Percentiles rank a stretch among this genome's conserved stretches.
Conservation (phyloP, 2,329 filamentous ascomycete species). For the Microthyrium microscopicum region DNA sequence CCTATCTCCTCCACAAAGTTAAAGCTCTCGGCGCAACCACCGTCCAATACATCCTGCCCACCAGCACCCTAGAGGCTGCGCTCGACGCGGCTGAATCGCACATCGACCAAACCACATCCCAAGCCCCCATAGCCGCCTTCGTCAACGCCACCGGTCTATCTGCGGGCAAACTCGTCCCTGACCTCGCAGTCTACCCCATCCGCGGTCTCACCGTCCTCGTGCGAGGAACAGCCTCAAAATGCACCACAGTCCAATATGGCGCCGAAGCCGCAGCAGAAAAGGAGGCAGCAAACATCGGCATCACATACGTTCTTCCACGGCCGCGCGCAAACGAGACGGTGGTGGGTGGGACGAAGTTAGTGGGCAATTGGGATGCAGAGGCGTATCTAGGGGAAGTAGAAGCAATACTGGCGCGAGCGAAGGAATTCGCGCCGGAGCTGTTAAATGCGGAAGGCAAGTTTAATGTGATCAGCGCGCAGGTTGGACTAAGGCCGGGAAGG, state of each 20-base stretch:
- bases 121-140: slow-evolving; percentile 13
- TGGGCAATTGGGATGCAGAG: slow-evolving; percentile 17
- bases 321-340: slow-evolving; percentile 24
- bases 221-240: slow-evolving; percentile 21
- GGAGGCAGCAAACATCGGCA: slow-evolving; percentile 14
- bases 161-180: slow-evolving; percentile 20
- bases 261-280: slow-evolving; percentile 9
- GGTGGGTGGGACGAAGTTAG: slow-evolving; percentile 29
- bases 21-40: slow-evolving; percentile 13
- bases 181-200: slow-evolving; percentile 23
- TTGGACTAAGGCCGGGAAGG: slow-evolving; percentile 28
- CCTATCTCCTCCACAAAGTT: slow-evolving; percentile 18
- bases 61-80: slow-evolving; percentile 14
- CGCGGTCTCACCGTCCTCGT: slow-evolving; percentile 31
- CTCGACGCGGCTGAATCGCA: slow-evolving; percentile 10
- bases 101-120: neutral
- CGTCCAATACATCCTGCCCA: slow-evolving; percentile 17
- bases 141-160: slow-evolving; percentile 29
- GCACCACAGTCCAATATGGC: slow-evolving; percentile 14
- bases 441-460: slow-evolving; percentile 20
- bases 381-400: slow-evolving; percentile 18
- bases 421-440: slow-evolving; percentile 20
- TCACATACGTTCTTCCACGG: slow-evolving; percentile 26
- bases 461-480: slow-evolving; percentile 26
- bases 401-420: slow-evolving; percentile 21